Percentiles rank a stretch among this genome's conserved stretches.
Evolutionary conservation across 78 protist genomes (phyloP).

Genomic region (Thecamonas trahens): DNA sequence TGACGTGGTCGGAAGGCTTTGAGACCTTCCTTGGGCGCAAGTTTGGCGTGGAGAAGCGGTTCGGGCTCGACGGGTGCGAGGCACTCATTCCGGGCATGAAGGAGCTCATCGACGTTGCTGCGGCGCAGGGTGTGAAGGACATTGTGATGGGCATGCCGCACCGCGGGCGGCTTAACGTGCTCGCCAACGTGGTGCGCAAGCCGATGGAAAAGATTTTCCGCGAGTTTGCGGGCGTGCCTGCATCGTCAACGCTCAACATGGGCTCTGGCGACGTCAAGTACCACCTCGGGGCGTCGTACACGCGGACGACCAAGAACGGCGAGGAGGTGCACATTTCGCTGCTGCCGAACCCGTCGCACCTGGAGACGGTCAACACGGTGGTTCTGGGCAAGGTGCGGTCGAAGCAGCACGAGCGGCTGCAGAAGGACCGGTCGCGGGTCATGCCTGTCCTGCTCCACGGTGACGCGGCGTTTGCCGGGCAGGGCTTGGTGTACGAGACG

Average conservation of each 20-base stretch:
- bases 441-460: slow-evolving; percentile 79
- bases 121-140: slow-evolving; percentile 63
- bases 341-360: slow-evolving; percentile 95
- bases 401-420: slow-evolving; percentile 58
- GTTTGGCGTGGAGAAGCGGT: slow-evolving; percentile 67
- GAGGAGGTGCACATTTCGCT: slow-evolving; percentile 61
- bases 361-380: slow-evolving; percentile 92
- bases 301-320: slow-evolving; percentile 45
- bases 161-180: slow-evolving; percentile 86
- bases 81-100: slow-evolving; percentile 75
- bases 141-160: slow-evolving; percentile 96
- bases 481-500: slow-evolving; percentile 86
- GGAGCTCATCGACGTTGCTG: slow-evolving; percentile 62
- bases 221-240: background rate
- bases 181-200: slow-evolving; percentile 82
- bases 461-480: slow-evolving; percentile 95
- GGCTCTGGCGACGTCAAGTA: slow-evolving; percentile 95
- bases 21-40: slow-evolving; percentile 46
- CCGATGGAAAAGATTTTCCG: slow-evolving; percentile 31
- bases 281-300: slow-evolving; percentile 83
- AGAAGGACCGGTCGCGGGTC: slow-evolving; percentile 22
- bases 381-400: slow-evolving; percentile 91
- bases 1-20: slow-evolving; percentile 66
- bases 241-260: background rate
- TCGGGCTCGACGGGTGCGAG: slow-evolving; percentile 93